Base-by-base conservation (phyloP, 805 yeast genomes). In the Candida rishiriensis region DNA sequence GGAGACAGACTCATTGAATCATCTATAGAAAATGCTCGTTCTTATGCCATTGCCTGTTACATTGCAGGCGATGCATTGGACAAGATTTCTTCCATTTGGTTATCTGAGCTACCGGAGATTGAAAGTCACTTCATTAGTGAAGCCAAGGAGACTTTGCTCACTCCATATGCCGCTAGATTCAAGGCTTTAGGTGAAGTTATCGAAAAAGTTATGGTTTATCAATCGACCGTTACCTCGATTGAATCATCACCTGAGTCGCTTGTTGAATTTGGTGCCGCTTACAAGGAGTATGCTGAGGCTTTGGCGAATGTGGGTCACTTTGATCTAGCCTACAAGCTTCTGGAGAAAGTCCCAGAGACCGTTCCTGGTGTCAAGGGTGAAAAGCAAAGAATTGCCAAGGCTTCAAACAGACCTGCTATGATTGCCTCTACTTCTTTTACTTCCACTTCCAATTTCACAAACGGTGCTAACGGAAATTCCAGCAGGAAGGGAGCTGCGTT, bases 241-340 rank as follows among this genome's bases (percentile, higher is more conserved):
- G 52, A 70, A 1, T 59, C 72, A 35, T 55, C 69, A 2, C 70
- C 75, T 10, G 70, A 75, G 15, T 69, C 75, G 12, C 65, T 77
- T 36, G 76, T 69, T 34, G 71, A 71, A 1, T 66, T 82, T 41
- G 76, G 81, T 53, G 71, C 72, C 33, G 82, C 83, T 2, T 79
- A 87, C 49, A 72, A 88, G 51, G 98, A 93, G 64, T 93, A 85
- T 63, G 82, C 95, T 38, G 81, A 79, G 52, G 70, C 85, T 47
- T 81, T 89, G 44, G 84, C 96, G 3, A 80, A 88, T 26, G 81
- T 75, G 58, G 98, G 97, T 26, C 81, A 86, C 51, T 82, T 88
- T 54, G 95, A 84, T 10, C 69, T 91, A 52, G 97, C 98, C 1
- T 75, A 71, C 46, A 77, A 74, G 52, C 79, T 86, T 52, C 73